phyloP scores from a whole-genome alignment of 768 basidiomycete genomes.

The Strobilomyces echinocephalus region DNA sequence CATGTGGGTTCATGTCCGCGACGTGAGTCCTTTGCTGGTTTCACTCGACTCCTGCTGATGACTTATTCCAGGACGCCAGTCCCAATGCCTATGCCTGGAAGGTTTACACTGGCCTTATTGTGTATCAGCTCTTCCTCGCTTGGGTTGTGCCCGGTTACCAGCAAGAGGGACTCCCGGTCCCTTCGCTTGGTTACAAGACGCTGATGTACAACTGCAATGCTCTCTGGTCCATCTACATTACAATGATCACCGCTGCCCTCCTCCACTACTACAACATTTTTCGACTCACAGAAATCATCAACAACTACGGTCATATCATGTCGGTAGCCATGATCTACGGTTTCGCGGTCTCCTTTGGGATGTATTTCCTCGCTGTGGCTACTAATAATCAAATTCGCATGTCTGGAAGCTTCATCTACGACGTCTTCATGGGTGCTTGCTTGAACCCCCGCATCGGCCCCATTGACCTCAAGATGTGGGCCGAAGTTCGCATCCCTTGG shows the following conservation, averaged over 20 bases:
- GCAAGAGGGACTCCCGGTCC: constrained; percentile 95
- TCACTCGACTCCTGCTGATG: neutral
- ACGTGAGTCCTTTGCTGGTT: constrained; percentile 43
- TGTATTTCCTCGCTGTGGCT: constrained; percentile 73
- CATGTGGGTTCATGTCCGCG: constrained; percentile 83
- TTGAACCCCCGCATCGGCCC: constrained; percentile 90
- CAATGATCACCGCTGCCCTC: constrained; percentile 65
- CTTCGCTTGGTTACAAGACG: constrained; percentile 87
- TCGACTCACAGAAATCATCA: constrained; percentile 91
- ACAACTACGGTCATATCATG: constrained; percentile 95
- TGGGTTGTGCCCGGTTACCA: constrained; percentile 86
- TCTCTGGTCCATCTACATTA: constrained; percentile 75
- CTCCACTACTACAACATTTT: constrained; percentile 81
- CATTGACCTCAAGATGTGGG: constrained; percentile 98
- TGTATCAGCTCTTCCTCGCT: constrained; percentile 87
- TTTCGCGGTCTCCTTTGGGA: constrained; percentile 72
- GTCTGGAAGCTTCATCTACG: constrained; percentile 93
- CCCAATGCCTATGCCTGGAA: constrained; percentile 87
- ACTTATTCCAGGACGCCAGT: constrained; percentile 69
- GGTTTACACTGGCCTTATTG: constrained; percentile 84
- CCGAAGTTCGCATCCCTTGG: constrained; percentile 96
- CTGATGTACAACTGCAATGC: constrained; percentile 98
- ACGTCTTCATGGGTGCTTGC: constrained; percentile 93
- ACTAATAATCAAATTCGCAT: constrained; percentile 84
- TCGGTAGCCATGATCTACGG: constrained; percentile 91